These are phyloP conservation scores for Ceratocystiopsis sp. DNA, from an alignment of 2,329 filamentous ascomycete genomes.

Conservation along the genomic window DNA sequence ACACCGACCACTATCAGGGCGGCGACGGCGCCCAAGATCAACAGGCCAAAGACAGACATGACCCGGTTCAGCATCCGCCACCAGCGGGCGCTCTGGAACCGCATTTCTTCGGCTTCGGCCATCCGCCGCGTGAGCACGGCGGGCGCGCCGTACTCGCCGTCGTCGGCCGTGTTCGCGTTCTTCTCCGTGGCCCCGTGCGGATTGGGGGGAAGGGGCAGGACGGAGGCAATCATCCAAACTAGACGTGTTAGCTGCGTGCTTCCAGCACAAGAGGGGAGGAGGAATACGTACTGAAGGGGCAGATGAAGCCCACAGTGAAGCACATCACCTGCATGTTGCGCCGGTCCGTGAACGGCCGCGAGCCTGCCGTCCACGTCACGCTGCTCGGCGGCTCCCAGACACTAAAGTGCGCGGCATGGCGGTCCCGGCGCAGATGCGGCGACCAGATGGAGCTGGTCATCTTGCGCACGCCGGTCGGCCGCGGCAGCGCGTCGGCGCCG, in stretches of 20 bases:
- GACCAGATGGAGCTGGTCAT: constrained; percentile 52
- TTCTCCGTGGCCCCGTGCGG: constrained; percentile 36
- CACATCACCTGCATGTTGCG: constrained; percentile 59
- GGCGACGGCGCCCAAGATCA: constrained; percentile 35
- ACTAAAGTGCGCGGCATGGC: constrained; percentile 38
- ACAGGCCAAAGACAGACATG: constrained; percentile 38
- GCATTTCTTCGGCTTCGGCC: constrained; percentile 23
- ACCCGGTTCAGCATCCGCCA: constrained; percentile 42
- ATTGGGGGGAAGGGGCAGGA: constrained; percentile 51
- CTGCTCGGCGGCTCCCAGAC: constrained; percentile 62
- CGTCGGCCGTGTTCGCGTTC: constrained; percentile 16
- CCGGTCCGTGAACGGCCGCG: constrained; percentile 38
- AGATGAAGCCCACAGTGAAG: constrained; percentile 59
- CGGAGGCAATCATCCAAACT: constrained; percentile 65
- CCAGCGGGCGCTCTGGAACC: constrained; percentile 37
- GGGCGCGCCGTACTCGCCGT: constrained; percentile 22
- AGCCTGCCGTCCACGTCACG: constrained; percentile 40
- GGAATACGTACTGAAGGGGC: too few species aligned
- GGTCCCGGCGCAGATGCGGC: constrained; percentile 51
- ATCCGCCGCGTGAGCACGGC: constrained; percentile 19
- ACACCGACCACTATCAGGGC: constrained; percentile 35
- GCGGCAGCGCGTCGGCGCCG: constrained; percentile 7
- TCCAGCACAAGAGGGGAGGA: too few species aligned
- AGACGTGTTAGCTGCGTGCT: constrained; percentile 9
- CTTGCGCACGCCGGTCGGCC: constrained; percentile 21